Evolutionary conservation across 2,329 filamentous ascomycete genomes (phyloP), one percentile per base, ranked within the genome.

Genomic region (Neofusicoccum kwambonambiense): DNA sequence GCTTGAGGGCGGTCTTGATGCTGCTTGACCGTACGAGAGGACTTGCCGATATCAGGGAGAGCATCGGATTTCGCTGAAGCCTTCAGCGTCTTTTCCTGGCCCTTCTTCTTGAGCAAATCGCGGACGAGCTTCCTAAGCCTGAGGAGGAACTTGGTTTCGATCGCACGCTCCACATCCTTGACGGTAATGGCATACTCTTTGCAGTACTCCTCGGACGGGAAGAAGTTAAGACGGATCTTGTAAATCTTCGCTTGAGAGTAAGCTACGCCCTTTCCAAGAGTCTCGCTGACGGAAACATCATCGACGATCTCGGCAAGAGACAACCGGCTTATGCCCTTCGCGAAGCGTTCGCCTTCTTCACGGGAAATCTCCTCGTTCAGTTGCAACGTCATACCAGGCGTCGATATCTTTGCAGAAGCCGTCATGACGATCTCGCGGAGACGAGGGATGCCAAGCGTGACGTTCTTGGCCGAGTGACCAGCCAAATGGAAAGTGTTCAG

Each of bases 401-500:
- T 99, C 44, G 92, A 91, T 68, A 98, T 97, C 51, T 90, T 86
- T 60, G 89, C 86, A 74, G 91, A 95, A 31, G 95, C 95, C 56
- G 95, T 98, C 95, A 99, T 99, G 69, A 99, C 86, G 72, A 99
- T 97, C 85, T 99, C 95, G 81, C 95, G 87, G 19, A 99, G 85
- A 80, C 95, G 92, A 66, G 95, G 95, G 74, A 99, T 98, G 91
- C 95, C 95, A 19, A 97, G 86, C 0, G 95, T 99, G 75, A 99
- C 96, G 85, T 99, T 99, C 84, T 97, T 98, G 35, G 95, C 90
- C 19, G 95, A 93, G 83, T 98, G 94, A 74, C 95, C 95, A 78
- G 95, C 95, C 86, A 99, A 91, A 86, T 99, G 95, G 87, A 99
- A 99, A 34, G 96, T 99, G 80, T 99, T 99, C 64, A 99, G 82